Evolutionary conservation across 1,139 yeast species (phyloP).

Genomic region (Pneumocystis canis): DNA sequence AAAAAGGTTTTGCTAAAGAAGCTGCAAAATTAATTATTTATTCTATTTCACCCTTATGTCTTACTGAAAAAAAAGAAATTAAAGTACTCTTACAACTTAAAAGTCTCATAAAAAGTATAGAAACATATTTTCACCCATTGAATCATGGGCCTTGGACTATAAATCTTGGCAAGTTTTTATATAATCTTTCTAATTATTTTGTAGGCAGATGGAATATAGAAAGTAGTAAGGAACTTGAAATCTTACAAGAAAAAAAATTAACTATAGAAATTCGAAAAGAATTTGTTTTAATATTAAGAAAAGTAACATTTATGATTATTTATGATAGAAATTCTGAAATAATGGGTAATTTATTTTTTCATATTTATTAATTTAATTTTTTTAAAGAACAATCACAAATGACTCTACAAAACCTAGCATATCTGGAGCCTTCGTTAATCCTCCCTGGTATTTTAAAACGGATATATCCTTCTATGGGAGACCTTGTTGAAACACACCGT

Average conservation of each 20-base stretch:
- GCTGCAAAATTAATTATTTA: conserved; percentile 16
- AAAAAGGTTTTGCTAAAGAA: conserved; percentile 16
- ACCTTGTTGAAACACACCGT: conserved; percentile 68
- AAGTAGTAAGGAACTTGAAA: conserved; percentile 22
- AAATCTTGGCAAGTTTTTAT: conserved; percentile 49
- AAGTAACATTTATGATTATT: conserved; percentile 54
- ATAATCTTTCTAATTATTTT: conserved; percentile 23
- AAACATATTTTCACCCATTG: conserved; percentile 83
- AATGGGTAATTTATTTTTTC: conserved; percentile 24
- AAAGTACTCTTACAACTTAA: conserved; percentile 42
- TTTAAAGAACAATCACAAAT: conserved; percentile 28
- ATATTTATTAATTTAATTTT: background rate
- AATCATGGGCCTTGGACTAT: conserved; percentile 75
- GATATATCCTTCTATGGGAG: conserved; percentile 68
- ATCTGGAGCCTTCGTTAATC: conserved; percentile 45
- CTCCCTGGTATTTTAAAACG: conserved; percentile 57
- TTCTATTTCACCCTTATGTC: conserved; percentile 10
- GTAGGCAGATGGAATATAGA: conserved; percentile 26
- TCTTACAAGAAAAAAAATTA: conserved; percentile 32
- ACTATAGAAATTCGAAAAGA: conserved; percentile 33
- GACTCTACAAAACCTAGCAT: conserved; percentile 49
- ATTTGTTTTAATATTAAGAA: conserved; percentile 45
- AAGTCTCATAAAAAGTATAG: conserved; percentile 52
- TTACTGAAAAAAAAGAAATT: conserved; percentile 29
- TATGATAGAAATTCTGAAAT: conserved; percentile 57